Evolutionary conservation across 2,329 filamentous ascomycete genomes (phyloP), one percentile per base, ranked within the genome.

Genomic region (Neofusicoccum sp.): DNA sequence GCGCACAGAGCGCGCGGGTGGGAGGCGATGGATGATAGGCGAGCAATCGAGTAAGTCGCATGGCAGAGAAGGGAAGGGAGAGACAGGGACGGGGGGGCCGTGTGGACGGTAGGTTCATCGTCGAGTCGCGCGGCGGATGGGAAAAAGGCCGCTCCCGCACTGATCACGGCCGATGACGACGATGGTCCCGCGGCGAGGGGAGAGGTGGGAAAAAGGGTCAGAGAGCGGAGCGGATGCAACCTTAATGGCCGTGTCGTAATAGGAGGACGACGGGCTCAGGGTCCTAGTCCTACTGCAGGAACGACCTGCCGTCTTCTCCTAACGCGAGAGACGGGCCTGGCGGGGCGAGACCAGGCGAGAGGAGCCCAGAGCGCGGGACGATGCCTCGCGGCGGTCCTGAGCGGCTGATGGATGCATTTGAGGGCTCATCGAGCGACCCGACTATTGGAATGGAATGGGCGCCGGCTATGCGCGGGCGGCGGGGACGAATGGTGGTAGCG

Each of bases 291-390:
- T 43, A 38, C 26, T 56, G 49, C 49, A 54, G 49, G 49, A 31
- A 41, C 49, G 49, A 54, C 33, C 28, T 54, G 26, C 14, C 38
- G 34, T 14, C 8, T 9, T 20, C 36, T 56, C 51, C 38, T 43
- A 38, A 12, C 11, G 14, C 11, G 51, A 54, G 14, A 4, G 12
- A 40, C 20, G 28, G 34, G 26, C 30, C 9, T 8, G 24, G n/a
- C 51, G 51, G 51, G 51, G 51, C 51, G 51, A 41, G 28, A 38
- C 51, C 36, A 56, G 38, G n/a, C 51, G 51, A 56, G 33, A 40
- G 8, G 30, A 33, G 45, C 45, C n/a, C 30, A 16, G 45, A 33
- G 45, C 45, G 30, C 20, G 5, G 45, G 30, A 43, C 7, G n/a
- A 36, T 16, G 14, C 16, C 14, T 14, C 12, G 11, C 7, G 20